Base-by-base conservation (phyloP, 2,329 filamentous ascomycete species). In the Fulvia fulva region DNA sequence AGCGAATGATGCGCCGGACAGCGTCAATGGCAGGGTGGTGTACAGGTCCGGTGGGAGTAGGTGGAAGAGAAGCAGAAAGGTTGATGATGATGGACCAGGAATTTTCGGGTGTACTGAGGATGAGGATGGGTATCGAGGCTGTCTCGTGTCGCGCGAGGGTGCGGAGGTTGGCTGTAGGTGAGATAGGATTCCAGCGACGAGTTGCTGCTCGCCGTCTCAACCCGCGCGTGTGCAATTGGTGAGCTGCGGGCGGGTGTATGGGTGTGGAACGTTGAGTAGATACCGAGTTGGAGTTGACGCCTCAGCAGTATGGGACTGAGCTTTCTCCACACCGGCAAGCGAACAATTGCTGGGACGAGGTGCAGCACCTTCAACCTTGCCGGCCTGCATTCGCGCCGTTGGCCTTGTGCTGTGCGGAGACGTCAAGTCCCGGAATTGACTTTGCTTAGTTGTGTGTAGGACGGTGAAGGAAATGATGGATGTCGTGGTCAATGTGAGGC, bases 1-100 rank as follows among this genome's bases (percentile, higher is more conserved):
- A 63, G 16, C 45, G 51, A 52, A 43, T 25, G 59, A 47, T 50
- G 58, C 56, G 55, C 46, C 56, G 53, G 61, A 43, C 50, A 55
- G 37, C 44, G 30, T 56, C 28, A 51, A 45, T 21, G 41, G 56
- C 23, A 37, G 28, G 37, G 37, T 28, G 46, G 45, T 46, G 26
- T 45, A 30, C 28, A 32, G 55, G 46, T 47, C 34, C 45, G 37
- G 59, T 60, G 44, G 22, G 43, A 19, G 45, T 53, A 46, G 12
- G 52, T 37, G n/a, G 56, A 25, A 11, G 30, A 23, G 28, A 52
- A 37, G 28, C 50, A 52, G 19, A 23, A 37, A 37, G 28, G 25
- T 9, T 5, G 50, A 41, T 34, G 37, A 19, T 19, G 1, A 30
- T 30, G 28, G 47, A 9, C 25, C 19, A 19, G 19, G 47, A 30